phyloP scores from a whole-genome alignment of 1,284 basidiomycete genomes.

The Pseudozyma hubeiensis region DNA sequence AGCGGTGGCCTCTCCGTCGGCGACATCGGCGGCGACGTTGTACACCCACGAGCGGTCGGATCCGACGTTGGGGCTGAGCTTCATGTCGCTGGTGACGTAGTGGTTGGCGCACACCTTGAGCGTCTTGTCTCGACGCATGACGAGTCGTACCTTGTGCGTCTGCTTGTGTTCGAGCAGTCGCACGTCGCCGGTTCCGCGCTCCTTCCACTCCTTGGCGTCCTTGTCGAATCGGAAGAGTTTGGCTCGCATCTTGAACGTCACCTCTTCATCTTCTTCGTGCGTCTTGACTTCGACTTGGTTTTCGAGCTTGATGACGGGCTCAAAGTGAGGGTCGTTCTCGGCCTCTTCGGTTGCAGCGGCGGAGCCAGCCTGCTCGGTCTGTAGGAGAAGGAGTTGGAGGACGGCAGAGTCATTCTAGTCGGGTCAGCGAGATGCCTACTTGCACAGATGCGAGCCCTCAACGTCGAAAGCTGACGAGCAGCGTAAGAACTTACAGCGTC shows the following conservation, averaged over 20 bases:
- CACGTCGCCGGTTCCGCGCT: constrained; percentile 74
- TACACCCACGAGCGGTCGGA: constrained; percentile 99
- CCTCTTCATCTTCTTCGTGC: constrained; percentile 91
- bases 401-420: too few species aligned
- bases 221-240: constrained; percentile 97
- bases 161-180: constrained; percentile 77
- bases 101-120: constrained; percentile 99
- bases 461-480: background rate
- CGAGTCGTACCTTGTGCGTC: constrained; percentile 90
- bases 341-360: constrained; percentile 74
- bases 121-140: constrained; percentile 99
- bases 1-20: constrained; percentile 80
- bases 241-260: constrained; percentile 97
- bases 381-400: background rate
- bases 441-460: too few species aligned
- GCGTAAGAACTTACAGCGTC: constrained; percentile 36
- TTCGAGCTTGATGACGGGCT: constrained; percentile 97
- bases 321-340: constrained; percentile 89
- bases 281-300: constrained; percentile 95
- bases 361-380: constrained; percentile 43
- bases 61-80: constrained; percentile 95
- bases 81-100: constrained; percentile 89
- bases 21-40: constrained; percentile 91
- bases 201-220: constrained; percentile 91
- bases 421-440: too few species aligned